phyloP scores from a whole-genome alignment of 2,329 filamentous ascomycete species.

The Pseudogymnoascus sp. region DNA sequence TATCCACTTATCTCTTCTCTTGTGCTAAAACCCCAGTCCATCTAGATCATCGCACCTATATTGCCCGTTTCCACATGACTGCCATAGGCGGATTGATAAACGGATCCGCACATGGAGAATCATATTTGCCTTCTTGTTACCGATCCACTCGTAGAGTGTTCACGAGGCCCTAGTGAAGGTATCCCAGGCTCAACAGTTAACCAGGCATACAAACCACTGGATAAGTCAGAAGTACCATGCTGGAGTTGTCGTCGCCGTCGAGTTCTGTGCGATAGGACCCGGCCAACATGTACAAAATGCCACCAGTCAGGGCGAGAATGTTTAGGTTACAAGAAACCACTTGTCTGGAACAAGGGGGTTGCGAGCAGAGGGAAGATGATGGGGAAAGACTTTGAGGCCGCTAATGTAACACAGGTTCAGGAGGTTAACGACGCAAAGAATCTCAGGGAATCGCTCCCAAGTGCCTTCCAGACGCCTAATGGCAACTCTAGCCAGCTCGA shows the following conservation, averaged over 20 bases:
- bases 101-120: background rate
- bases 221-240: slow-evolving; percentile 10
- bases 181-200: background rate
- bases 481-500: background rate
- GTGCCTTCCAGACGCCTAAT: background rate
- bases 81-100: background rate
- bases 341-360: slow-evolving; percentile 22
- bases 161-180: background rate
- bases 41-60: background rate
- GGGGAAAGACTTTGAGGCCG: slow-evolving; percentile 15
- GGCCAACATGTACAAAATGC: slow-evolving; percentile 20
- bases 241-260: slow-evolving; percentile 22
- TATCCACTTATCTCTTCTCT: background rate
- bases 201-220: background rate
- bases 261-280: slow-evolving; percentile 19
- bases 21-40: background rate
- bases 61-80: background rate
- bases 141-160: background rate
- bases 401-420: background rate
- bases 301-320: slow-evolving; percentile 17
- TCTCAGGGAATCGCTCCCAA: background rate
- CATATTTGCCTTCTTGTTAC: background rate
- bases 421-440: background rate
- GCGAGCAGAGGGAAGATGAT: slow-evolving; percentile 23
- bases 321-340: slow-evolving; percentile 20